A percentile compares a stretch with the other conserved stretches of the same genome.
phyloP scores from a whole-genome alignment of 208 protist genomes.

The Leishmania aethiopica region DNA sequence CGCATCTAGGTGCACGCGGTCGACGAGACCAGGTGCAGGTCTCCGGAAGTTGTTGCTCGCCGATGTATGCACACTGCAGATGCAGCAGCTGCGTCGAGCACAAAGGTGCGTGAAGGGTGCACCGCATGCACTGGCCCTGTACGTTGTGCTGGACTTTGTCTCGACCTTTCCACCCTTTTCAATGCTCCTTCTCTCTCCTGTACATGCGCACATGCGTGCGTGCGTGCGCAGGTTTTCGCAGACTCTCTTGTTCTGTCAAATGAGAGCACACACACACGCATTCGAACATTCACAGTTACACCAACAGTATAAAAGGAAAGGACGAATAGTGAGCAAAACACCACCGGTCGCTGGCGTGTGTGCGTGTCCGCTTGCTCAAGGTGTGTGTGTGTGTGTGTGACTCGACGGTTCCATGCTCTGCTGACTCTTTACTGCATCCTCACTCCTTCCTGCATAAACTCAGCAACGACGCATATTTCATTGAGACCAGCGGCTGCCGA shows the following conservation, averaged over 20 bases:
- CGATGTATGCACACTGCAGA: background rate
- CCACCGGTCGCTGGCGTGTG: background rate
- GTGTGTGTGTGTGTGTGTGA: background rate
- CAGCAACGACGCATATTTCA: background rate
- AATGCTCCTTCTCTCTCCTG: background rate
- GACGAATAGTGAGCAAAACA: background rate
- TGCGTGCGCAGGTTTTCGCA: background rate
- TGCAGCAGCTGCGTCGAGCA: background rate
- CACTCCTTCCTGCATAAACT: background rate
- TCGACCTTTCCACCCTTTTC: background rate
- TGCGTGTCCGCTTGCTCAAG: background rate
- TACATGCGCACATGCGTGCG: background rate
- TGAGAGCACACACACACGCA: background rate
- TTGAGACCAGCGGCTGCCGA: background rate
- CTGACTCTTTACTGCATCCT: background rate
- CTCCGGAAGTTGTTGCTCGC: background rate
- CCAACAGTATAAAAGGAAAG: background rate
- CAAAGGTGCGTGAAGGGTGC: background rate
- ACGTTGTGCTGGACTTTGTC: background rate
- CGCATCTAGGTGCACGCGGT: background rate
- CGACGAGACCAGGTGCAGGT: background rate
- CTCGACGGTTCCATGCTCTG: background rate
- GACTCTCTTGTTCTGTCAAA: background rate
- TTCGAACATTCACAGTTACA: background rate
- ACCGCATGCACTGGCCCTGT: background rate